Evolutionary conservation across 2,329 filamentous ascomycete species (phyloP).

Genomic region (Chrysoporthe puriensis): DNA sequence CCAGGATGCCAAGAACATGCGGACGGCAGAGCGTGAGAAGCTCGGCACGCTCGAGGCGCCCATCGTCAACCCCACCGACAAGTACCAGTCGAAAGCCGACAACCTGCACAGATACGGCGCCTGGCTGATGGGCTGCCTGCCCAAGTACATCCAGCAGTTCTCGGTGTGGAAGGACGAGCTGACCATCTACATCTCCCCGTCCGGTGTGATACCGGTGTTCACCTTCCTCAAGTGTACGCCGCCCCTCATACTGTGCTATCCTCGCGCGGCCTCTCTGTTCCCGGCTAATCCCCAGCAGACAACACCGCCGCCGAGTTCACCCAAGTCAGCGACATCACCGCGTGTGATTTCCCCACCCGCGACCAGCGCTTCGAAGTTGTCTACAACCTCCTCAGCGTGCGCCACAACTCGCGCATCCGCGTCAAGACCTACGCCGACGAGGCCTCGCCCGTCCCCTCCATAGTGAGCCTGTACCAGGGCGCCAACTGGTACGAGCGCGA

Average conservation of each 20-base stretch:
- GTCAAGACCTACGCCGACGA: slow-evolving; percentile 99
- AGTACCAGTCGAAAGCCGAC: slow-evolving; percentile 85
- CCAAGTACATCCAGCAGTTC: slow-evolving; percentile 99
- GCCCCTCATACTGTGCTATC: background rate
- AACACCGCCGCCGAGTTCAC: slow-evolving; percentile 98
- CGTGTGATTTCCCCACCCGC: slow-evolving; percentile 92
- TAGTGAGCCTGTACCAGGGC: slow-evolving; percentile 85
- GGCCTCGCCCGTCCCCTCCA: slow-evolving; percentile 86
- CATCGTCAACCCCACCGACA: slow-evolving; percentile 89
- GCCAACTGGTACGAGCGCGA: slow-evolving; percentile 99
- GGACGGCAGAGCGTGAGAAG: slow-evolving; percentile 62
- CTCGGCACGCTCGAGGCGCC: slow-evolving; percentile 72
- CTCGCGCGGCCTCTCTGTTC: slow-evolving; percentile 7
- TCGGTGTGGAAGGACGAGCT: slow-evolving; percentile 99
- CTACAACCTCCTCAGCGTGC: slow-evolving; percentile 94
- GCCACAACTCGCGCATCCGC: slow-evolving; percentile 94
- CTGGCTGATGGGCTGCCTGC: slow-evolving; percentile 94
- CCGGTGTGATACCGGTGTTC: slow-evolving; percentile 89
- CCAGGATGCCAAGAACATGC: slow-evolving; percentile 68
- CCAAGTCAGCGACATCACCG: slow-evolving; percentile 88
- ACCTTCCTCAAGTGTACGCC: slow-evolving; percentile 80
- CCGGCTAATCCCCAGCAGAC: slow-evolving; percentile 47
- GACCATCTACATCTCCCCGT: slow-evolving; percentile 87
- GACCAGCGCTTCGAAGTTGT: slow-evolving; percentile 97
- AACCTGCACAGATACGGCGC: slow-evolving; percentile 92